Conservation (phyloP, 345 rosid species). For the Capsella bursapastoris region DNA sequence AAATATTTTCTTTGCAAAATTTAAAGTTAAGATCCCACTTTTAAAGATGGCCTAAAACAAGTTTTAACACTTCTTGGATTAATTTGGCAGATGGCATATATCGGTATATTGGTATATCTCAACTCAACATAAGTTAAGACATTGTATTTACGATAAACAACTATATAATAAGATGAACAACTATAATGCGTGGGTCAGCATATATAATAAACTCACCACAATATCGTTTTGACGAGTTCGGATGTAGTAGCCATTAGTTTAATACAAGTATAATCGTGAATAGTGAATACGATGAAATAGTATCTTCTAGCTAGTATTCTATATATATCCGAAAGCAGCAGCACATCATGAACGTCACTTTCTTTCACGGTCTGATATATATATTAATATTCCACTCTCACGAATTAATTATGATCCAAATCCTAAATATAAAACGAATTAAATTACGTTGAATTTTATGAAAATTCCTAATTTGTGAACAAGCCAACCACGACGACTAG, state of each 20-base stretch:
- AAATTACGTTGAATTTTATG: constrained; percentile 26
- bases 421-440: constrained; percentile 3
- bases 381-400: constrained; percentile 9
- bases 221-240: constrained; percentile 35
- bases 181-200: constrained; percentile 20
- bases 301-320: not conserved
- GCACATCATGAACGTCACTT: constrained; percentile 43
- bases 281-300: constrained; percentile 22
- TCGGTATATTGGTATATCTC: constrained; percentile 16
- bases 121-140: not conserved
- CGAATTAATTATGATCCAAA: constrained; percentile 1
- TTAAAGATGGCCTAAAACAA: too few relatives aligned
- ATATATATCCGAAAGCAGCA: constrained; percentile 10
- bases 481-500: constrained; percentile 47
- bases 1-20: too few relatives aligned
- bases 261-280: constrained; percentile 21
- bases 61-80: too few relatives aligned
- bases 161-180: not conserved
- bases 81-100: too few relatives aligned
- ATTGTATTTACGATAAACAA: not conserved
- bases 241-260: constrained; percentile 18
- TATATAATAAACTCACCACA: not conserved
- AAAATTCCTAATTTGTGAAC: constrained; percentile 23
- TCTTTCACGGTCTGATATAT: constrained; percentile 39
- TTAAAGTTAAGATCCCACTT: too few relatives aligned